A percentile compares a stretch with the other conserved stretches of the same genome.
Evolutionary conservation across 2,329 filamentous ascomycete genomes (phyloP).

Genomic region (Fusarium xylarioides): DNA sequence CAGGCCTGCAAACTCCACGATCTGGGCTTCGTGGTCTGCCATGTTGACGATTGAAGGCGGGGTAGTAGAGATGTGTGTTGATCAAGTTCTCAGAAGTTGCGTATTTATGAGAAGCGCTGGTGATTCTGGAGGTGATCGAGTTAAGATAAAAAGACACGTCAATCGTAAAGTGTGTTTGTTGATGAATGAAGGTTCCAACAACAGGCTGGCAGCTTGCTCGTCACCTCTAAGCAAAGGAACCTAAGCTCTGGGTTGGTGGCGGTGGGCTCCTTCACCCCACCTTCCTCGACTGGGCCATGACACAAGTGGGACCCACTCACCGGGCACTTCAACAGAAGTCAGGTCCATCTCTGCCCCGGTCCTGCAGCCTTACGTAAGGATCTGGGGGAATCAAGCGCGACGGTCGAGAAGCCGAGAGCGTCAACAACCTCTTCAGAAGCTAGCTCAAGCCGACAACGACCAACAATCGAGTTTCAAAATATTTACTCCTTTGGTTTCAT

Average conservation of each 20-base stretch:
- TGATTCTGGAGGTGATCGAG: neutral
- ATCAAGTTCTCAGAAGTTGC: neutral
- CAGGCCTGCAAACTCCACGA: slow-evolving; percentile 44
- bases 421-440: slow-evolving; percentile 35
- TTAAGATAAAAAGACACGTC: neutral
- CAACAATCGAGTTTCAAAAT: neutral
- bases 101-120: neutral
- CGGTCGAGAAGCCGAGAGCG: slow-evolving; percentile 26
- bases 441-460: neutral
- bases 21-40: slow-evolving; percentile 44
- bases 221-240: slow-evolving; percentile 40
- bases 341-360: slow-evolving; percentile 18
- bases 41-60: slow-evolving; percentile 41
- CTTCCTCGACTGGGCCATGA: slow-evolving; percentile 11
- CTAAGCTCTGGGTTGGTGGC: slow-evolving; percentile 36
- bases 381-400: slow-evolving; percentile 28
- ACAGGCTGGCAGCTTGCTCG: slow-evolving; percentile 42
- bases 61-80: slow-evolving; percentile 17
- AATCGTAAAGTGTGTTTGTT: neutral
- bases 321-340: neutral
- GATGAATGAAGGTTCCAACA: slow-evolving; percentile 6
- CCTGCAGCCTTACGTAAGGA: slow-evolving; percentile 41
- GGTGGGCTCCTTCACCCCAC: slow-evolving; percentile 33
- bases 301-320: slow-evolving; percentile 42
- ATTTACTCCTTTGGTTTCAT: neutral